These are phyloP conservation scores for Berkeleyomyces basicola DNA, from an alignment of 2,329 filamentous ascomycete species.

Conservation along the genomic window DNA sequence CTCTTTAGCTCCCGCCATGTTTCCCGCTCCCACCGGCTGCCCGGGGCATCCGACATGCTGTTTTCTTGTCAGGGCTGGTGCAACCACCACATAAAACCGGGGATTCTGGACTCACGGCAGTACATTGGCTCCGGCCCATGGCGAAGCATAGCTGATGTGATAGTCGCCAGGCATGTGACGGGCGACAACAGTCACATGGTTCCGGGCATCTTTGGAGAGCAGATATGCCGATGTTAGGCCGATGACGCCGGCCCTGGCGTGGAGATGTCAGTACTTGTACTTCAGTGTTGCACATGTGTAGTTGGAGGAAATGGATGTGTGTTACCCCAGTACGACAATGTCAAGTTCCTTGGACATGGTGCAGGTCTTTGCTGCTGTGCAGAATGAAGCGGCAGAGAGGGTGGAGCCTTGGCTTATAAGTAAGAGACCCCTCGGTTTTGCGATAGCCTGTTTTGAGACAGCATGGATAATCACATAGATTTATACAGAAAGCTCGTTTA, in stretches of 20 bases:
- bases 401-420: not conserved
- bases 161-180: conserved; percentile 93
- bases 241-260: conserved; percentile 30
- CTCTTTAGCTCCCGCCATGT: conserved; percentile 48
- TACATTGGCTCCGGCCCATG: conserved; percentile 75
- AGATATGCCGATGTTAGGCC: conserved; percentile 35
- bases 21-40: conserved; percentile 41
- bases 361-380: not conserved
- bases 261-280: not conserved
- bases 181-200: conserved; percentile 51
- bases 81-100: not conserved
- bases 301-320: not conserved
- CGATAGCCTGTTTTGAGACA: too few species aligned
- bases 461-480: too few species aligned
- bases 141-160: conserved; percentile 77
- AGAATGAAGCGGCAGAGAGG: not conserved
- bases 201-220: conserved; percentile 28
- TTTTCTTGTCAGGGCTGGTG: not conserved
- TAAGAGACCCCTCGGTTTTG: not conserved
- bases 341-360: conserved; percentile 7
- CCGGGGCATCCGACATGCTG: conserved; percentile 28
- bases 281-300: not conserved
- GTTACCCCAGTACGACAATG: conserved; percentile 13
- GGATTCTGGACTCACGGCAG: conserved; percentile 39
- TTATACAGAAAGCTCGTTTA: not conserved